Evolutionary conservation across 805 yeast species (phyloP).

Genomic region (Lipomyces starkeyi): DNA sequence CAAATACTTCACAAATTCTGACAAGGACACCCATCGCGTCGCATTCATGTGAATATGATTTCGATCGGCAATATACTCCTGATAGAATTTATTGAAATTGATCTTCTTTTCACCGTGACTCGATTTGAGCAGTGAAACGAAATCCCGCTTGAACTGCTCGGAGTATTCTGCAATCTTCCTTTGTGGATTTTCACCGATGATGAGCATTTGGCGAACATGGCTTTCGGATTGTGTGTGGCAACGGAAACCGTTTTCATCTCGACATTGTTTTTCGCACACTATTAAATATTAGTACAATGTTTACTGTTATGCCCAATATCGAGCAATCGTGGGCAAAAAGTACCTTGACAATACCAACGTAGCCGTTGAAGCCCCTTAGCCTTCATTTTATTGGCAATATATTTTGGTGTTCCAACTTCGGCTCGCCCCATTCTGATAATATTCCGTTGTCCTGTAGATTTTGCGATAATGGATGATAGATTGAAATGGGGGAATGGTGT

Average conservation of each 20-base stretch:
- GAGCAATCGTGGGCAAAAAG: background rate
- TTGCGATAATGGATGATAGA: background rate
- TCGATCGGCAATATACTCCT: conserved; percentile 81
- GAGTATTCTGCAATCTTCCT: conserved; percentile 62
- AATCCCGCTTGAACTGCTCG: conserved; percentile 63
- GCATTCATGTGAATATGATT: conserved; percentile 91
- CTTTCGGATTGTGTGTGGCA: conserved; percentile 85
- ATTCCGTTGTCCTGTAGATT: background rate
- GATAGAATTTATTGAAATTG: conserved; percentile 85
- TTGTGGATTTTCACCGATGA: conserved; percentile 53
- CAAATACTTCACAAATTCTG: conserved; percentile 68
- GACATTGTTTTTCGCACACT: conserved; percentile 87
- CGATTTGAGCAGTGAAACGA: conserved; percentile 63
- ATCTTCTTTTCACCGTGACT: conserved; percentile 83
- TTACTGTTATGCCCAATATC: background rate
- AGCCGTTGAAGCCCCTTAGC: conserved; percentile 85
- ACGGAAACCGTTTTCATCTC: conserved; percentile 95
- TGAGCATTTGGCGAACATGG: conserved; percentile 65
- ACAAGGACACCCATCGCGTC: conserved; percentile 75
- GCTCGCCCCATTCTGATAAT: conserved; percentile 57
- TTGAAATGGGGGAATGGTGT: too few relatives aligned
- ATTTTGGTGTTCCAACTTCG: conserved; percentile 70
- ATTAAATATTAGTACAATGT: conserved; percentile 39
- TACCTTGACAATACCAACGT: conserved; percentile 76
- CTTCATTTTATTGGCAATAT: conserved; percentile 75